A percentile compares a stretch with the other conserved stretches of the same genome.
These are phyloP conservation scores for Cladosporium sp. DNA, from an alignment of 2,329 filamentous ascomycete genomes.

Conservation along the genomic window DNA sequence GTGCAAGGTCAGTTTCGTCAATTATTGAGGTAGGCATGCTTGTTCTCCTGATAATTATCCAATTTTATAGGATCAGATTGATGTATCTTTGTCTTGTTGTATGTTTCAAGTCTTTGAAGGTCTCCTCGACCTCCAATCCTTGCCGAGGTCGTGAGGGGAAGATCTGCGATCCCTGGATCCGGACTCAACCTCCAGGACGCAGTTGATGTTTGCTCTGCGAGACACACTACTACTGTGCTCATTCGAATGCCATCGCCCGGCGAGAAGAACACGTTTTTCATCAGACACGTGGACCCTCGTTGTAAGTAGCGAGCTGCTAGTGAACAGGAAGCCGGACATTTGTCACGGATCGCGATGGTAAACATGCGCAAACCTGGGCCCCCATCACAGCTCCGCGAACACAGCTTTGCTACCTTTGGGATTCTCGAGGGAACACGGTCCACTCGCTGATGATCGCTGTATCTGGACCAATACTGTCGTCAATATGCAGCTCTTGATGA, in stretches of 20 bases:
- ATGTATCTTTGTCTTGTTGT: neutral
- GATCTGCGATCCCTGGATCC: slow-evolving; percentile 1
- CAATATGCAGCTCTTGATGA: neutral
- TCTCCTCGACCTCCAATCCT: neutral
- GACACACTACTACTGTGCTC: too few species aligned
- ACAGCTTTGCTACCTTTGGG: too few species aligned
- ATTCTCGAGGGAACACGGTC: neutral
- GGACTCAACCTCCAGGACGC: too few species aligned
- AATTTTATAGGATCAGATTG: neutral
- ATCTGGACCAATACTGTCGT: neutral
- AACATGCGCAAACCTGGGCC: neutral
- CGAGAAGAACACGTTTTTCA: too few species aligned
- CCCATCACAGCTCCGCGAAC: neutral
- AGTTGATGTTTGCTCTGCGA: too few species aligned
- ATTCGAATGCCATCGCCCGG: too few species aligned
- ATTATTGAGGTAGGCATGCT: slow-evolving; percentile 31
- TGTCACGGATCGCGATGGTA: neutral
- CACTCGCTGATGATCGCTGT: neutral
- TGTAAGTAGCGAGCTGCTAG: too few species aligned
- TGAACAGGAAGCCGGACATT: neutral
- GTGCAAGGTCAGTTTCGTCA: slow-evolving; percentile 46
- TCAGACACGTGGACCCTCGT: too few species aligned
- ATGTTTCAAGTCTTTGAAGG: neutral
- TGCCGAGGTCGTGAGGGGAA: slow-evolving; percentile 20
- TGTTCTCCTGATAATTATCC: neutral